These are phyloP conservation scores for Bipolaris zeicola DNA, from an alignment of 2,329 filamentous ascomycete species.

Conservation along the genomic window DNA sequence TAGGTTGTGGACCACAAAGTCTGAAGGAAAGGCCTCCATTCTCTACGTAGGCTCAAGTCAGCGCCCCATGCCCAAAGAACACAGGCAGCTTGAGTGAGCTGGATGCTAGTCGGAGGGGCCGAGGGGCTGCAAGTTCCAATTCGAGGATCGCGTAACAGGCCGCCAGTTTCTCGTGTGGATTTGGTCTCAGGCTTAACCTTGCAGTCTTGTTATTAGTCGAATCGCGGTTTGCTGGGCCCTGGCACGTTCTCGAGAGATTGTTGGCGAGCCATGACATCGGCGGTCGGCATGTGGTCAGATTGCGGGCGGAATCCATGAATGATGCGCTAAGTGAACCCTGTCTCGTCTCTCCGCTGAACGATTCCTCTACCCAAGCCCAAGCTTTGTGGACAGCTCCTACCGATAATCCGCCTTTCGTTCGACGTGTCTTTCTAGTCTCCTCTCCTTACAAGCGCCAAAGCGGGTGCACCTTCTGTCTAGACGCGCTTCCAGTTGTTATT, in stretches of 20 bases:
- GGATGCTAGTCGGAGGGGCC: slow-evolving; percentile 2
- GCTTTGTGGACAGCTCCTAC: slow-evolving; percentile 8
- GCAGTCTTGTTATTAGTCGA: background rate
- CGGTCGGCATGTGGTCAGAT: slow-evolving; percentile 6
- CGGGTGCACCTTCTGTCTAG: background rate
- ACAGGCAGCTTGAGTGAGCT: slow-evolving; percentile 11
- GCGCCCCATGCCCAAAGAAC: slow-evolving; percentile 33
- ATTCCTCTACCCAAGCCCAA: slow-evolving; percentile 10
- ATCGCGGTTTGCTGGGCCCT: slow-evolving; percentile 6
- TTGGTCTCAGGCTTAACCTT: background rate
- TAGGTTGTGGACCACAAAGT: slow-evolving; percentile 85
- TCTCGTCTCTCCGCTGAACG: slow-evolving; percentile 5
- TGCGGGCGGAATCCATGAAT: slow-evolving; percentile 1
- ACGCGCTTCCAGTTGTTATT: slow-evolving; percentile 2
- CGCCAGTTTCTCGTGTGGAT: background rate
- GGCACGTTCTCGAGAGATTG: slow-evolving; percentile 4
- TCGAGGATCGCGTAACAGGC: slow-evolving; percentile 3
- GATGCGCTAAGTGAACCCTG: slow-evolving; percentile 12
- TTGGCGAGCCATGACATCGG: slow-evolving; percentile 11
- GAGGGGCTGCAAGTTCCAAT: slow-evolving; percentile 13
- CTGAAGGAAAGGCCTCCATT: slow-evolving; percentile 80
- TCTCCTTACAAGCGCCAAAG: background rate
- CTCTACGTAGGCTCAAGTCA: slow-evolving; percentile 27
- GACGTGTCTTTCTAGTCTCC: slow-evolving; percentile 3
- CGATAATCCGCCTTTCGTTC: background rate